These are phyloP conservation scores for Iris pallida DNA, from an alignment of 116 monocot genomes.

Conservation along the genomic window DNA sequence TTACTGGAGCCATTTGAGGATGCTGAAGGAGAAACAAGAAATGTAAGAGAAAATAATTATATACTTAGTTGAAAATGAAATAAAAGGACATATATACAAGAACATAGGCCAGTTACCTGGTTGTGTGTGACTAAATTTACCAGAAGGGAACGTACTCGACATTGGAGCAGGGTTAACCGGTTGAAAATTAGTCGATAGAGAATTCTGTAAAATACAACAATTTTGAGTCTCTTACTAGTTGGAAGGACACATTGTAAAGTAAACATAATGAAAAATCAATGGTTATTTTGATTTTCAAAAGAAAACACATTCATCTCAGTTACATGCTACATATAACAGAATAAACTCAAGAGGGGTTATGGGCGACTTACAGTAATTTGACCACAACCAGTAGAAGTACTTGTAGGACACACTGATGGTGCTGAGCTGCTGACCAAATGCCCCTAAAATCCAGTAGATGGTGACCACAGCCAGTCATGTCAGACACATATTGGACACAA, in stretches of 20 bases:
- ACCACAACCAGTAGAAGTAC: constrained; percentile 30
- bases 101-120: constrained; percentile 33
- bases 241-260: no score
- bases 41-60: neutral
- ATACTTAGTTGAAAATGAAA: constrained; percentile 4
- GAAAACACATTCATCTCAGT: no score
- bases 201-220: constrained; percentile 30
- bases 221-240: neutral
- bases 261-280: no score
- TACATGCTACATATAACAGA: no score
- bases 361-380: constrained; percentile 39
- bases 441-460: constrained; percentile 45
- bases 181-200: constrained; percentile 58
- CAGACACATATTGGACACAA: no score
- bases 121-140: constrained; percentile 51
- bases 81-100: neutral
- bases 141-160: no score
- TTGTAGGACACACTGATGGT: constrained; percentile 20
- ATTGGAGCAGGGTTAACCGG: constrained; percentile 30
- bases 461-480: no score
- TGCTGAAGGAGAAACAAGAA: constrained; percentile 21
- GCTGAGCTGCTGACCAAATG: constrained; percentile 38
- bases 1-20: constrained; percentile 51
- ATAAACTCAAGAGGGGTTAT: neutral
- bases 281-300: no score